Evolutionary conservation across 768 basidiomycete genomes (phyloP).

Genomic region (Tephrocybe sp.): DNA sequence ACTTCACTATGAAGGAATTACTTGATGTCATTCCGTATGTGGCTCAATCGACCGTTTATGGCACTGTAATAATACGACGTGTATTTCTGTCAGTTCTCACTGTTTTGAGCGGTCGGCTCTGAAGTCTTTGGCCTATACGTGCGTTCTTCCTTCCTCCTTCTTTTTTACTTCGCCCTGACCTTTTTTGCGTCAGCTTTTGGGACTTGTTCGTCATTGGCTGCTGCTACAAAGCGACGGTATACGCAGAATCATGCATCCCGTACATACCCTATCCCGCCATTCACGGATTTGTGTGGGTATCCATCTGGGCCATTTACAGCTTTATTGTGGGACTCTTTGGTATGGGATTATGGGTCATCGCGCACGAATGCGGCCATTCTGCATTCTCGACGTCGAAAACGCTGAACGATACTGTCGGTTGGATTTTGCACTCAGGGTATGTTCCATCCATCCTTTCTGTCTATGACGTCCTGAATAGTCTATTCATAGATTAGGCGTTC

Average conservation of each 20-base stretch:
- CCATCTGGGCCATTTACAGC: slow-evolving; percentile 65
- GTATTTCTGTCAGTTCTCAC: slow-evolving; percentile 45
- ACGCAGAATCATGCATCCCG: slow-evolving; percentile 51
- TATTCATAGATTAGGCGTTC: slow-evolving; percentile 66
- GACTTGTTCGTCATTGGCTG: slow-evolving; percentile 57
- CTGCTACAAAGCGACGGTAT: slow-evolving; percentile 55
- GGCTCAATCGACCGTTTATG: neutral
- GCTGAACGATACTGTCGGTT: slow-evolving; percentile 79
- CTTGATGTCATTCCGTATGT: slow-evolving; percentile 69
- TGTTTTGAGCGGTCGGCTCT: slow-evolving; percentile 78
- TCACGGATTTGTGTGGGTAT: slow-evolving; percentile 49
- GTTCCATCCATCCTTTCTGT: slow-evolving; percentile 13
- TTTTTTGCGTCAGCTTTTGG: slow-evolving; percentile 42
- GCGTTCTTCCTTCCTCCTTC: slow-evolving; percentile 19
- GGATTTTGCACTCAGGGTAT: slow-evolving; percentile 75
- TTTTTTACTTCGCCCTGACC: neutral
- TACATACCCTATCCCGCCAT: slow-evolving; percentile 50
- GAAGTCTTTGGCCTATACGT: slow-evolving; percentile 67
- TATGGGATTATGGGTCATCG: slow-evolving; percentile 82
- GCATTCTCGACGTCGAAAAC: slow-evolving; percentile 78
- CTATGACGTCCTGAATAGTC: neutral
- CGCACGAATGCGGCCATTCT: slow-evolving; percentile 84
- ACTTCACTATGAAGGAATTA: slow-evolving; percentile 71
- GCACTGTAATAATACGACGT: neutral
- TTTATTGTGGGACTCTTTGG: slow-evolving; percentile 68